A percentile compares a stretch with the other conserved stretches of the same genome.
Evolutionary conservation across 345 rosid species (phyloP).

Genomic region (Litchi chinensis): DNA sequence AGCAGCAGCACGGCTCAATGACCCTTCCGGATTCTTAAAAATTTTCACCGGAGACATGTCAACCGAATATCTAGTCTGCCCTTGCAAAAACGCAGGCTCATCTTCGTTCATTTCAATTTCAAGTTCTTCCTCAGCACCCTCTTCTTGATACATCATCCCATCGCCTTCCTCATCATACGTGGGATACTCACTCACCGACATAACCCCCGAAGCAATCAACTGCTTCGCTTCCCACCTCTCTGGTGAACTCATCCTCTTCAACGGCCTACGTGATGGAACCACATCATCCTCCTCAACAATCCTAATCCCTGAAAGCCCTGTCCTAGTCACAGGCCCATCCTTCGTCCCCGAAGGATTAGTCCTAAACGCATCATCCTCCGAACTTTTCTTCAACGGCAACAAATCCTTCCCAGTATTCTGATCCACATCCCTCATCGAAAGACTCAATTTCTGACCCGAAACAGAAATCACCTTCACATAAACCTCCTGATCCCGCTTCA

Average conservation of each 20-base stretch:
- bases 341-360: conserved; percentile 53
- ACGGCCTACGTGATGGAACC: conserved; percentile 57
- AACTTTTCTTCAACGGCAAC: conserved; percentile 67
- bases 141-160: conserved; percentile 79
- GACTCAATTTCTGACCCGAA: conserved; percentile 59
- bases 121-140: conserved; percentile 89
- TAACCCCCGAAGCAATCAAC: conserved; percentile 85
- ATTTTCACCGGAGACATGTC: conserved; percentile 94
- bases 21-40: conserved; percentile 91
- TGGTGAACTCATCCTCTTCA: conserved; percentile 88
- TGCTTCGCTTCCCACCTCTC: conserved; percentile 93
- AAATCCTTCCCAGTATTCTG: conserved; percentile 81
- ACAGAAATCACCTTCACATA: conserved; percentile 78
- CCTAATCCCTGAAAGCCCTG: conserved; percentile 76
- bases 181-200: conserved; percentile 61
- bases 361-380: conserved; percentile 54
- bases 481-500: conserved; percentile 77
- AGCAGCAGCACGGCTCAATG: conserved; percentile 90
- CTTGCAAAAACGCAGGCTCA: conserved; percentile 82
- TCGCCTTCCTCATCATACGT: conserved; percentile 85
- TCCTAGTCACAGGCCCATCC: conserved; percentile 60
- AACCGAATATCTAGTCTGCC: conserved; percentile 68
- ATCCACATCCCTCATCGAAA: conserved; percentile 87
- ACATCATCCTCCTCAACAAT: conserved; percentile 61
- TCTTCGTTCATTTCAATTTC: conserved; percentile 93